Conservation (phyloP, 1,284 basidiomycete genomes). For the Leccinum pachyderme region DNA sequence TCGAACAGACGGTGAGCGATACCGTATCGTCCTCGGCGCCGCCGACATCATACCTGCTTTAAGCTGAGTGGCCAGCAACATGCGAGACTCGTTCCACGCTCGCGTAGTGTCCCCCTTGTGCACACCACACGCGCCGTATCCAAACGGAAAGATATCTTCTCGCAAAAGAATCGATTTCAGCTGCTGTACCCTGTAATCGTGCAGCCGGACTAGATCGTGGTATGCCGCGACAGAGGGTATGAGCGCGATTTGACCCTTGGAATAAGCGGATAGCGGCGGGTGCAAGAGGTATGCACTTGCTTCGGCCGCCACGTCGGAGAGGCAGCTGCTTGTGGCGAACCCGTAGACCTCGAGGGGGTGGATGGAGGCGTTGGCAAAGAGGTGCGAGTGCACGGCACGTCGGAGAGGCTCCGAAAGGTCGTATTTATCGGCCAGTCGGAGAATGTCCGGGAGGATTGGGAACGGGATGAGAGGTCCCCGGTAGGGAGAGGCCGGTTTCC, state of each 20-base stretch:
- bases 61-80: constrained; percentile 40
- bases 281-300: constrained; percentile 55
- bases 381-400: constrained; percentile 45
- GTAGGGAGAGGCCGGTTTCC: constrained; percentile 35
- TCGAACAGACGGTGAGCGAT: constrained; percentile 9
- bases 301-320: constrained; percentile 47
- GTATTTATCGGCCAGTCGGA: constrained; percentile 63
- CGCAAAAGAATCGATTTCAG: constrained; percentile 48
- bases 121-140: constrained; percentile 55
- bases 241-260: constrained; percentile 46
- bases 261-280: constrained; percentile 52
- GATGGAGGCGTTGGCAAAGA: constrained; percentile 50
- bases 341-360: constrained; percentile 58
- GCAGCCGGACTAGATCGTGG: constrained; percentile 56
- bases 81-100: constrained; percentile 50
- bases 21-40: not conserved
- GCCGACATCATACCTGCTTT: constrained; percentile 45
- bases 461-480: constrained; percentile 51
- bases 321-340: constrained; percentile 42
- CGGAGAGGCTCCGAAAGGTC: constrained; percentile 44
- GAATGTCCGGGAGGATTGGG: constrained; percentile 54
- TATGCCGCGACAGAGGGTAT: constrained; percentile 58
- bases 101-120: constrained; percentile 45
- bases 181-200: constrained; percentile 49
- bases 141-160: constrained; percentile 66